phyloP scores from a whole-genome alignment of 148 eudicot genomes.

The Cornus suecica region DNA sequence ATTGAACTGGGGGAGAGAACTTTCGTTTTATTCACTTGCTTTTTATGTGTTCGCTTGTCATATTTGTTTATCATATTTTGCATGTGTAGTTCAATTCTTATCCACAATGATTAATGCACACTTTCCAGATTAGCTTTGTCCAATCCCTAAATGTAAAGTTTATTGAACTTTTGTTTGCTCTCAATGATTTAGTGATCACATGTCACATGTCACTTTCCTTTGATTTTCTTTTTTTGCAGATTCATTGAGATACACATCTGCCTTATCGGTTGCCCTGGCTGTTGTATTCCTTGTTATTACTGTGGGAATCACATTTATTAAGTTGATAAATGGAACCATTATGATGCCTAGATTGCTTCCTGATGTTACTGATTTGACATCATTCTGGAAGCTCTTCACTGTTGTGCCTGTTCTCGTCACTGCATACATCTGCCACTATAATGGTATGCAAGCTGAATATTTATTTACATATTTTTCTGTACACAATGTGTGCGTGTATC shows the following conservation, averaged over 20 bases:
- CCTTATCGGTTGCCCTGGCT: conserved; percentile 76
- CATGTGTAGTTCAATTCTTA: neutral
- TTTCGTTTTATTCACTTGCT: neutral
- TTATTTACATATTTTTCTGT: neutral
- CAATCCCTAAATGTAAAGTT: neutral
- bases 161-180: too few species aligned
- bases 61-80: neutral
- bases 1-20: neutral
- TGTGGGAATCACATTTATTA: conserved; percentile 62
- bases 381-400: conserved; percentile 69
- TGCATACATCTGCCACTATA: conserved; percentile 94
- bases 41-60: neutral
- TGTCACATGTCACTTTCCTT: neutral
- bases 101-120: too few species aligned
- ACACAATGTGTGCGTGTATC: too few species aligned
- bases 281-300: conserved; percentile 71
- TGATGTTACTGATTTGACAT: conserved; percentile 40
- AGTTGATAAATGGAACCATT: conserved; percentile 64
- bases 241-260: conserved; percentile 81
- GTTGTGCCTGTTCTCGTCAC: conserved; percentile 90
- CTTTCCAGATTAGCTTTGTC: neutral
- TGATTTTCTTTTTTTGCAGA: conserved; percentile 39
- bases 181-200: too few species aligned
- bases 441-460: conserved; percentile 42
- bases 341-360: conserved; percentile 71